phyloP scores from a whole-genome alignment of 2,329 filamentous ascomycete genomes.

The Trichophyton mentagrophytes region DNA sequence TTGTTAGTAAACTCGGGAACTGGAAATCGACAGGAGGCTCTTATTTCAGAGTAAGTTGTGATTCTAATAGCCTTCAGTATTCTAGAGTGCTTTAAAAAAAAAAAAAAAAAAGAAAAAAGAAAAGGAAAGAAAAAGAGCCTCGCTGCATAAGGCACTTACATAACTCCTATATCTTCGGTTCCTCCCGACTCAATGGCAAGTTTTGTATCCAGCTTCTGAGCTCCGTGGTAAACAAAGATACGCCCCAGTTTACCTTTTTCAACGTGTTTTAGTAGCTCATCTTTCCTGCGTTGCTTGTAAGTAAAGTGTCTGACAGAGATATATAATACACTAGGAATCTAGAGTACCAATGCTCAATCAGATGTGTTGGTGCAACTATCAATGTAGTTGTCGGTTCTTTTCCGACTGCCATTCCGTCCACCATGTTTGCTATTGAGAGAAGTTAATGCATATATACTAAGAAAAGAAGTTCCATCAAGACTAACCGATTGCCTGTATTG shows the following conservation, averaged over 20 bases:
- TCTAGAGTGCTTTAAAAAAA: neutral
- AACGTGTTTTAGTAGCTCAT: constrained; percentile 24
- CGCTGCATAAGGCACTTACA: constrained; percentile 13
- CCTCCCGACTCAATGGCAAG: constrained; percentile 15
- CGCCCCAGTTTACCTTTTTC: constrained; percentile 14
- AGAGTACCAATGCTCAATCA: constrained; percentile 25
- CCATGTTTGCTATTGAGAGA: constrained; percentile 21
- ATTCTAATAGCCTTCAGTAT: constrained; percentile 17
- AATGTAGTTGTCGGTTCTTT: constrained; percentile 22
- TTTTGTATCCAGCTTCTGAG: constrained; percentile 13
- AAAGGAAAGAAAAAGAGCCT: neutral
- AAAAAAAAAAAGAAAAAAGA: no score
- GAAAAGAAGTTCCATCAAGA: neutral
- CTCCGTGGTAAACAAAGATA: constrained; percentile 19
- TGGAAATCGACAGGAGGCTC: constrained; percentile 22
- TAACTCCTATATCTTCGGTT: constrained; percentile 14
- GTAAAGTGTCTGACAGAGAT: neutral
- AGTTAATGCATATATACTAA: constrained; percentile 6
- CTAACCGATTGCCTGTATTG: constrained; percentile 25
- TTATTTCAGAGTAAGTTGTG: constrained; percentile 29
- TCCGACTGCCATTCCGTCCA: constrained; percentile 20
- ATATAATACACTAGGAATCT: neutral
- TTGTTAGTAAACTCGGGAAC: constrained; percentile 13
- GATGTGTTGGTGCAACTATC: constrained; percentile 25
- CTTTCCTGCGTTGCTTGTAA: constrained; percentile 14